phyloP scores from a whole-genome alignment of 116 monocot species.

The Cymodocea nodosa region DNA sequence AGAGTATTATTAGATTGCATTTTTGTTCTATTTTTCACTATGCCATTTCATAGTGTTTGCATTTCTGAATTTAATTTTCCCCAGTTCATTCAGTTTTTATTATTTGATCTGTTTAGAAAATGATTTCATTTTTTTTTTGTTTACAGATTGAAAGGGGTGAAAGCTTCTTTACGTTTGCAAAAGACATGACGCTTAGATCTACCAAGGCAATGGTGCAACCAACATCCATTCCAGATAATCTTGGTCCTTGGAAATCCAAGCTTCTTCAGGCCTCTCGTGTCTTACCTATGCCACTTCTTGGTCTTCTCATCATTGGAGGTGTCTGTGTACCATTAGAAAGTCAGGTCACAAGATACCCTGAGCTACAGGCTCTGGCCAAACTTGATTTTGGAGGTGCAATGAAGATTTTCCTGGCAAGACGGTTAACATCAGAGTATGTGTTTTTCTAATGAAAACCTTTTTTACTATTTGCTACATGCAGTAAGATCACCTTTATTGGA shows the following conservation, averaged over 20 bases:
- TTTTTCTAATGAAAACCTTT: not conserved
- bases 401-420: conserved; percentile 79
- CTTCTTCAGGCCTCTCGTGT: conserved; percentile 69
- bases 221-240: conserved; percentile 36
- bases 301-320: conserved; percentile 53
- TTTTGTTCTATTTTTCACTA: too few species aligned
- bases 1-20: too few species aligned
- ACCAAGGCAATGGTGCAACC: conserved; percentile 63
- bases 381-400: conserved; percentile 78
- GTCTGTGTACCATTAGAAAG: conserved; percentile 48
- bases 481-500: too few species aligned
- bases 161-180: conserved; percentile 72
- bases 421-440: conserved; percentile 75
- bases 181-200: conserved; percentile 67
- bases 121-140: not conserved
- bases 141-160: conserved; percentile 82
- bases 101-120: not conserved
- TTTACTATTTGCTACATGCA: too few species aligned
- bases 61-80: too few species aligned
- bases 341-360: conserved; percentile 31
- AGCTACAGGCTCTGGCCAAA: conserved; percentile 61
- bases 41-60: too few species aligned
- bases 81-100: not conserved
- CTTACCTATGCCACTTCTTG: conserved; percentile 88
- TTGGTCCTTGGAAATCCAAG: conserved; percentile 78